Conservation (phyloP, 2,329 filamentous ascomycete species). For the Talaromyces pinophilus region DNA sequence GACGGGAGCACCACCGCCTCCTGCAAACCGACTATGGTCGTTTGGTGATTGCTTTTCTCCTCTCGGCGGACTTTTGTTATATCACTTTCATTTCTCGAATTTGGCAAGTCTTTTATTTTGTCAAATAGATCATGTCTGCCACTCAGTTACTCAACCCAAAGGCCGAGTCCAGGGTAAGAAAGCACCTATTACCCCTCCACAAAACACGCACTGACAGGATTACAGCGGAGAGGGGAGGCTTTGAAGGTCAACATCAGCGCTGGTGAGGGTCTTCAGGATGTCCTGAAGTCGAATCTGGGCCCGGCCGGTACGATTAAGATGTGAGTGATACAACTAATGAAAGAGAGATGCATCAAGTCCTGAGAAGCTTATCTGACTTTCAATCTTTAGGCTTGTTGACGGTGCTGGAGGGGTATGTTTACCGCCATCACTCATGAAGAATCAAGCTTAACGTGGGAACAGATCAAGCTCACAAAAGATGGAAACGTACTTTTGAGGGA, state of each 20-base stretch:
- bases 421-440: slow-evolving; percentile 19
- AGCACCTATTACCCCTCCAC: slow-evolving; percentile 31
- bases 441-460: slow-evolving; percentile 29
- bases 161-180: slow-evolving; percentile 88
- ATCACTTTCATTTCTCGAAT: not conserved
- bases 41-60: slow-evolving; percentile 16
- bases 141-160: slow-evolving; percentile 98
- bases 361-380: slow-evolving; percentile 33
- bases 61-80: slow-evolving; percentile 15
- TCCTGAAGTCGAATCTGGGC: slow-evolving; percentile 93
- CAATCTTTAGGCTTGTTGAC: slow-evolving; percentile 57
- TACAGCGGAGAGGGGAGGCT: slow-evolving; percentile 91
- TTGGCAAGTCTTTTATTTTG: not conserved
- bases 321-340: slow-evolving; percentile 51
- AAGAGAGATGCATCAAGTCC: not conserved
- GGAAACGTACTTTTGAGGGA: slow-evolving; percentile 79
- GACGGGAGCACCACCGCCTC: slow-evolving; percentile 32
- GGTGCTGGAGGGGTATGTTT: slow-evolving; percentile 59
- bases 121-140: slow-evolving; percentile 72
- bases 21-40: slow-evolving; percentile 29
- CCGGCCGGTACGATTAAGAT: slow-evolving; percentile 96
- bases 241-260: slow-evolving; percentile 95
- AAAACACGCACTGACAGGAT: slow-evolving; percentile 47
- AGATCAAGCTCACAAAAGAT: slow-evolving; percentile 99
- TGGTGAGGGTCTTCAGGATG: slow-evolving; percentile 89